Evolutionary conservation across 2,329 filamentous ascomycete genomes (phyloP).

Genomic region (Calonectria honghensis): DNA sequence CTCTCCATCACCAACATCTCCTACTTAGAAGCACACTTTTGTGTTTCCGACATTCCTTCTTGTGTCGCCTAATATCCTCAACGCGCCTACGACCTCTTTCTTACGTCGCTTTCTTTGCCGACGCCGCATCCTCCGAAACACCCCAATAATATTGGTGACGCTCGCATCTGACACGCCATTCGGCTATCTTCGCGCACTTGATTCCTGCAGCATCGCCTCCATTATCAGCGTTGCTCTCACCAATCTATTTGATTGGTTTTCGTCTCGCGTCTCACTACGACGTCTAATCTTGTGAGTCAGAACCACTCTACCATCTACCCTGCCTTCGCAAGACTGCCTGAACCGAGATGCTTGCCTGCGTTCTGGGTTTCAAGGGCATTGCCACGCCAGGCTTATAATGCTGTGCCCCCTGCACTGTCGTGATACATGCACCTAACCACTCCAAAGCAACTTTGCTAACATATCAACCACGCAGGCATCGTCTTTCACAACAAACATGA

Average conservation of each 20-base stretch:
- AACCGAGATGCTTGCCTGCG: constrained; percentile 26
- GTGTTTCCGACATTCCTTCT: constrained; percentile 57
- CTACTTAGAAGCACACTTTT: constrained; percentile 49
- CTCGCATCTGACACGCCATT: constrained; percentile 58
- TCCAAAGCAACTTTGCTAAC: constrained; percentile 43
- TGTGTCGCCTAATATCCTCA: constrained; percentile 57
- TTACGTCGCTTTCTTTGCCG: constrained; percentile 48
- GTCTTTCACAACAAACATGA: constrained; percentile 59
- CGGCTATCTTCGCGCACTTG: constrained; percentile 54
- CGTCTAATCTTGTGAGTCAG: constrained; percentile 59
- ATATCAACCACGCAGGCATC: constrained; percentile 30
- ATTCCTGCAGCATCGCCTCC: constrained; percentile 48
- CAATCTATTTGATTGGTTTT: constrained; percentile 49
- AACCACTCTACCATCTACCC: constrained; percentile 53
- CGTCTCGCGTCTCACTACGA: constrained; percentile 56
- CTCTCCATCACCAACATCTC: constrained; percentile 31
- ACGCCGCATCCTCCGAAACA: constrained; percentile 57
- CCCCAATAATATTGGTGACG: constrained; percentile 60
- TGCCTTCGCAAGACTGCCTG: constrained; percentile 35
- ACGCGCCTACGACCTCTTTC: constrained; percentile 57
- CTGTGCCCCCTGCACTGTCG: background rate
- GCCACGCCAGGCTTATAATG: constrained; percentile 38
- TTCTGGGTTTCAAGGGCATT: background rate
- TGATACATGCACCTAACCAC: background rate
- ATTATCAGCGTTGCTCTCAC: constrained; percentile 35